phyloP scores from a whole-genome alignment of 495 filamentous ascomycete species.

The Clavariopsis aquatica region DNA sequence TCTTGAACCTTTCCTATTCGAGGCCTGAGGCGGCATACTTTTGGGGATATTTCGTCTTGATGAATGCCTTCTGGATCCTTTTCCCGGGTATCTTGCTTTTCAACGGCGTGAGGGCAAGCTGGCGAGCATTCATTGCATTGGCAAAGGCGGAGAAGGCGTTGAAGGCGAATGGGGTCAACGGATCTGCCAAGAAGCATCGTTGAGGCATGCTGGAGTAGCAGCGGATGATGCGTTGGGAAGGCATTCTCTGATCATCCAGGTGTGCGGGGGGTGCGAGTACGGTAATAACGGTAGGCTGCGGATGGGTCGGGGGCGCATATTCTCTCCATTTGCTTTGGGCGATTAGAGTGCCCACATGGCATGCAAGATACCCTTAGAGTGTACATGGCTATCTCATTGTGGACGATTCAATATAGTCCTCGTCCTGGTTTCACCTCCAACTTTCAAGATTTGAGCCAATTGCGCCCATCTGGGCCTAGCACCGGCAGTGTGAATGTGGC shows the following conservation, averaged over 20 bases:
- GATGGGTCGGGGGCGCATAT: too few relatives aligned
- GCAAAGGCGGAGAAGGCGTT: conserved; percentile 31
- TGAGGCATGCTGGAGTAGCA: background rate
- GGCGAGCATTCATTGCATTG: conserved; percentile 31
- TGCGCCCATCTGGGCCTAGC: background rate
- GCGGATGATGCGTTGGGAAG: background rate
- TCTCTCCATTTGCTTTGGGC: too few relatives aligned
- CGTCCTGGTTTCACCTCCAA: background rate
- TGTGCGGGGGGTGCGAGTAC: too few relatives aligned
- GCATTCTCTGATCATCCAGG: too few relatives aligned
- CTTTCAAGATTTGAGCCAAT: background rate
- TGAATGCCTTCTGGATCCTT: conserved; percentile 86
- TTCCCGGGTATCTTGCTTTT: conserved; percentile 55
- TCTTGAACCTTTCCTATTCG: conserved; percentile 61
- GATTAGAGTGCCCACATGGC: too few relatives aligned
- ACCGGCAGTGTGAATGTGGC: background rate
- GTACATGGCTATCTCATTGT: too few relatives aligned
- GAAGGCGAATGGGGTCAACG: conserved; percentile 32
- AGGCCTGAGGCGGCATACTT: conserved; percentile 80
- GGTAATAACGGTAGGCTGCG: too few relatives aligned
- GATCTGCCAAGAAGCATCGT: conserved; percentile 24
- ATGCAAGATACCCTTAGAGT: too few relatives aligned
- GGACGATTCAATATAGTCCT: background rate
- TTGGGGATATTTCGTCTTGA: conserved; percentile 83
- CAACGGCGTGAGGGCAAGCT: conserved; percentile 21